Percentiles rank a stretch among this genome's conserved stretches.
phyloP scores from a whole-genome alignment of 2,329 filamentous ascomycete species.

The Botrytis fabae region DNA sequence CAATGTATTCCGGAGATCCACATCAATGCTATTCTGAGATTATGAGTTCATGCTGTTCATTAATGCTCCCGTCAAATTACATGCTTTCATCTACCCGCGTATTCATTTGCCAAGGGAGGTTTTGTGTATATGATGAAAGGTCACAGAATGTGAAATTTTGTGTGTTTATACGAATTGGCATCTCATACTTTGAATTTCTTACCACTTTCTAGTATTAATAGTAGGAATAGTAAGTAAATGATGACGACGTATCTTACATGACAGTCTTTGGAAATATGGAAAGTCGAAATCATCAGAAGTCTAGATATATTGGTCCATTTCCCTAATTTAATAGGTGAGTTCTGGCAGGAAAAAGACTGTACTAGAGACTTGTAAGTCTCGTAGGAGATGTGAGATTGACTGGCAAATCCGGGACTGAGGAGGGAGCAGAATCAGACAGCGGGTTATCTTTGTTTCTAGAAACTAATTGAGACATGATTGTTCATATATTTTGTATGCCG shows the following conservation, averaged over 20 bases:
- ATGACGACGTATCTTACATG: background rate
- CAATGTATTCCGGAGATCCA: too few relatives aligned
- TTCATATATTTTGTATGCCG: too few relatives aligned
- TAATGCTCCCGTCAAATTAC: fast-evolving
- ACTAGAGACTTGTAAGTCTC: too few relatives aligned
- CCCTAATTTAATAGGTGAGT: background rate
- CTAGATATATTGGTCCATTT: background rate
- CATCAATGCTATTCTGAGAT: too few relatives aligned
- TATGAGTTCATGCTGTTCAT: background rate
- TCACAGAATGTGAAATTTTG: background rate
- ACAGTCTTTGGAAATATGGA: too few relatives aligned
- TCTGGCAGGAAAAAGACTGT: fast-evolving
- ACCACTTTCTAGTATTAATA: background rate
- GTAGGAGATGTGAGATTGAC: too few relatives aligned
- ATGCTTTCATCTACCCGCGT: background rate
- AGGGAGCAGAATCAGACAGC: too few relatives aligned
- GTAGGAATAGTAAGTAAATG: background rate
- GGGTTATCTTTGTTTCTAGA: too few relatives aligned
- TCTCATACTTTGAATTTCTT: background rate
- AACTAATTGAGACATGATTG: too few relatives aligned
- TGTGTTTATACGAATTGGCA: background rate
- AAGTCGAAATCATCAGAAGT: background rate
- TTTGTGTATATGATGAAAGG: background rate
- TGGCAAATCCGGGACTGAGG: too few relatives aligned
- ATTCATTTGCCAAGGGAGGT: background rate